phyloP scores from a whole-genome alignment of 495 filamentous ascomycete genomes.

The Tuber microsphaerosporum region DNA sequence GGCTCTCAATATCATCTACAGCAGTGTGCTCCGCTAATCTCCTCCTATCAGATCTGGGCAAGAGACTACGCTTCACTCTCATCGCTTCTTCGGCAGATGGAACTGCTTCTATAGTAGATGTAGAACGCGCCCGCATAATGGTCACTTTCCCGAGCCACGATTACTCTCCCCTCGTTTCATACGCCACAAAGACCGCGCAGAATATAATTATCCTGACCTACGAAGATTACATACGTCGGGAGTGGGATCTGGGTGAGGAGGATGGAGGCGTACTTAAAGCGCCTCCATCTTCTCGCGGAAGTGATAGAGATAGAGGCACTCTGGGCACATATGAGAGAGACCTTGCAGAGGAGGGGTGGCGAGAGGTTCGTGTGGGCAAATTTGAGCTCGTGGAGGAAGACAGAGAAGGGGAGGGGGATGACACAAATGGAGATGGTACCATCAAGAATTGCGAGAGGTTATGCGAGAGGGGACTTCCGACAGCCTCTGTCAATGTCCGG shows the following conservation, averaged over 20 bases:
- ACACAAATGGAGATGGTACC: constrained; percentile 13
- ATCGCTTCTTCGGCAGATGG: constrained; percentile 30
- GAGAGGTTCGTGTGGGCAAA: constrained; percentile 21
- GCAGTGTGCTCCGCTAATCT: constrained; percentile 26
- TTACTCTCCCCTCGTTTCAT: constrained; percentile 20
- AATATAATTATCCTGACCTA: constrained; percentile 35
- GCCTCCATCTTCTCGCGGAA: constrained; percentile 23
- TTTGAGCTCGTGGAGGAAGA: constrained; percentile 25
- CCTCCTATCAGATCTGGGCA: constrained; percentile 30
- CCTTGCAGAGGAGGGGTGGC: constrained; percentile 28
- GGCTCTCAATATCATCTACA: constrained; percentile 30
- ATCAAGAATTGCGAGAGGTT: constrained; percentile 29
- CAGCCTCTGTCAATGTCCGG: constrained; percentile 24
- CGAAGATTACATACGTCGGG: constrained; percentile 25
- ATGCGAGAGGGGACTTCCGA: constrained; percentile 32
- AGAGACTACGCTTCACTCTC: constrained; percentile 32
- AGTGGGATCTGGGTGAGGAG: constrained; percentile 39
- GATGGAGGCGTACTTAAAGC: constrained; percentile 34
- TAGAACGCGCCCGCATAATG: constrained; percentile 38
- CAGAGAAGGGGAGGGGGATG: constrained; percentile 22
- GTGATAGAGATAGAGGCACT: constrained; percentile 7
- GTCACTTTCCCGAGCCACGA: constrained; percentile 38
- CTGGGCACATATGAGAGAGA: constrained; percentile 12
- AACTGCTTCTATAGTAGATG: constrained; percentile 33
- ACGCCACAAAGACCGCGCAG: constrained; percentile 28